A percentile compares a stretch with the other conserved stretches of the same genome.
Evolutionary conservation across 148 eudicot genomes (phyloP).

Genomic region (Dysphania ambrosioides): DNA sequence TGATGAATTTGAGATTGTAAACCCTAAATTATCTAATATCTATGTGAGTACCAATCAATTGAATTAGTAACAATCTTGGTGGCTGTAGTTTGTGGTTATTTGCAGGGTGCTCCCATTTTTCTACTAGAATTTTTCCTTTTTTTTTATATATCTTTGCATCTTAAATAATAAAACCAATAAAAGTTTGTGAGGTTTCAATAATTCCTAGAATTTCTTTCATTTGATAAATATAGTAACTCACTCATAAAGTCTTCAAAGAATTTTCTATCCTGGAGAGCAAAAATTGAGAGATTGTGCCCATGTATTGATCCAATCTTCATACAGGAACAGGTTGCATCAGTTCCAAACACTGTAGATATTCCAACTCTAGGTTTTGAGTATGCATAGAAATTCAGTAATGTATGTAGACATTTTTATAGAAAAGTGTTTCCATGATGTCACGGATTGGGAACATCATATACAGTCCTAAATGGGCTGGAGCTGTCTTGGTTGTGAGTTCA

Average conservation of each 20-base stretch:
- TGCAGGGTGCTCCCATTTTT: too few relatives aligned
- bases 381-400: background rate
- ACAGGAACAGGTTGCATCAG: background rate
- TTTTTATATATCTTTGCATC: background rate
- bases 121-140: background rate
- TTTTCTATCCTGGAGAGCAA: background rate
- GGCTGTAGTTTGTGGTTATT: background rate
- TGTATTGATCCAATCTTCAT: background rate
- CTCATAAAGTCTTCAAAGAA: too few relatives aligned
- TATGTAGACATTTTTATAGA: background rate
- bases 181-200: background rate
- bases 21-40: too few relatives aligned
- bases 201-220: background rate
- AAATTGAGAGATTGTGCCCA: background rate
- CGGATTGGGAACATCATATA: background rate
- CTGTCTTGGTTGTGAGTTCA: background rate
- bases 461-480: background rate
- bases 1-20: background rate
- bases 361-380: background rate
- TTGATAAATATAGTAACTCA: too few relatives aligned
- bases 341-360: background rate
- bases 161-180: background rate
- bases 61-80: too few relatives aligned
- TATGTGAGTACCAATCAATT: too few relatives aligned
- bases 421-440: background rate